Conservation (phyloP, 305 asterid species). For the Plantago rigida region DNA sequence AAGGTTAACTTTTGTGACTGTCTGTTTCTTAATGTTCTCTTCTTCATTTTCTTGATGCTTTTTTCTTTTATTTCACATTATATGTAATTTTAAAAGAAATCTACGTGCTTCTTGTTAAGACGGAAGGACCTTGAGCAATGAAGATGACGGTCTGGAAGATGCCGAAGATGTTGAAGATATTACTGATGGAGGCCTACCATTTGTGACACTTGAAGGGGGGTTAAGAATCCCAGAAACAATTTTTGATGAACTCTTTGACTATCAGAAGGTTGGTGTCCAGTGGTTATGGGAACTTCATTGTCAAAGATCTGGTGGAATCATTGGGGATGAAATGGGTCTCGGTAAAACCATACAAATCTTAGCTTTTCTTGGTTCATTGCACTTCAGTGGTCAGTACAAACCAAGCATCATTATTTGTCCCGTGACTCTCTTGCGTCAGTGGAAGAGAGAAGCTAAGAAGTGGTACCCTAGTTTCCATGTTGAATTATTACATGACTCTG, state of each 20-base stretch:
- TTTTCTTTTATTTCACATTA: conserved; percentile 11
- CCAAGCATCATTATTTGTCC: conserved; percentile 92
- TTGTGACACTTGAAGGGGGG: conserved; percentile 84
- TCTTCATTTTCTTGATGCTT: conserved; percentile 2
- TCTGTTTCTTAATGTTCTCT: conserved; percentile 10
- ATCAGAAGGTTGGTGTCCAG: conserved; percentile 95
- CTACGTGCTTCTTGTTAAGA: conserved; percentile 36
- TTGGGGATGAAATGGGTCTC: conserved; percentile 98
- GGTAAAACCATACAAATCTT: conserved; percentile 87
- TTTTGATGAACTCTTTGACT: conserved; percentile 67
- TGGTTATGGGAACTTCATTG: conserved; percentile 99
- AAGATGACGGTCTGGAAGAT: conserved; percentile 46
- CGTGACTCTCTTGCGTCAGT: conserved; percentile 79
- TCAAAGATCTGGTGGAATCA: conserved; percentile 90
- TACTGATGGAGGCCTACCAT: conserved; percentile 43
- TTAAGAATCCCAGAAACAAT: conserved; percentile 65
- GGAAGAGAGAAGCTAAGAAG: conserved; percentile 84
- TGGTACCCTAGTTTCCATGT: conserved; percentile 80
- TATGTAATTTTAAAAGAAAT: conserved; percentile 21
- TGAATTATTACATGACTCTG: conserved; percentile 87
- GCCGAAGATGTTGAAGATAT: conserved; percentile 29
- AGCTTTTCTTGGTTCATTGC: conserved; percentile 85
- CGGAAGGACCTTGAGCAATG: conserved; percentile 43
- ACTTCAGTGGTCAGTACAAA: conserved; percentile 75
- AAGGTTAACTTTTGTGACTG: neutral